Conservation (phyloP, 2,329 filamentous ascomycete genomes). For the Pseudogymnoascus sp. region DNA sequence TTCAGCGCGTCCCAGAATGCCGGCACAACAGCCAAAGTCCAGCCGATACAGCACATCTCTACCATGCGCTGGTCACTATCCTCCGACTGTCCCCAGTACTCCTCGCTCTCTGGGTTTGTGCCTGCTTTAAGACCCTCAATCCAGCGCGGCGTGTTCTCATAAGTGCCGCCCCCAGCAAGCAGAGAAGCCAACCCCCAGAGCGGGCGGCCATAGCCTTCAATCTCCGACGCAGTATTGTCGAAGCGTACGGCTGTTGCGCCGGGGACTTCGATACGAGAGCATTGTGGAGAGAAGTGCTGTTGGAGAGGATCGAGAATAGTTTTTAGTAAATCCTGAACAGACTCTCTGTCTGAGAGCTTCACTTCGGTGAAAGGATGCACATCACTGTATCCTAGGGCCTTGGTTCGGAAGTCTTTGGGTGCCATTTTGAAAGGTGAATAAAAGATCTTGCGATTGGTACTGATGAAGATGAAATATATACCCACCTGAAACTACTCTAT, state of each 20-base stretch:
- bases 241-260: slow-evolving; percentile 68
- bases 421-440: not conserved
- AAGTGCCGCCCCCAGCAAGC: slow-evolving; percentile 58
- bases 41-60: slow-evolving; percentile 74
- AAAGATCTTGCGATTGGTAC: not conserved
- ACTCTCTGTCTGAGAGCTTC: slow-evolving; percentile 40
- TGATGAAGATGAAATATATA: not conserved
- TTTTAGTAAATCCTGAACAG: slow-evolving; percentile 51
- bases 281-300: slow-evolving; percentile 60
- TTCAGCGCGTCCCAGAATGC: slow-evolving; percentile 46
- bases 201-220: slow-evolving; percentile 67
- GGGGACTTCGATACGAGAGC: slow-evolving; percentile 56
- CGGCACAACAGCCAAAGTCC: slow-evolving; percentile 58
- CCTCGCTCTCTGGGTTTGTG: slow-evolving; percentile 58
- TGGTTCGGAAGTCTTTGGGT: not conserved
- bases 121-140: slow-evolving; percentile 62
- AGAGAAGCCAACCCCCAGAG: slow-evolving; percentile 67
- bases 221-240: slow-evolving; percentile 66
- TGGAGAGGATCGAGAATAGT: slow-evolving; percentile 62
- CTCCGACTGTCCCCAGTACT: slow-evolving; percentile 70
- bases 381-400: slow-evolving; percentile 40
- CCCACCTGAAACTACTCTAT: slow-evolving; percentile 2
- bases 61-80: slow-evolving; percentile 79
- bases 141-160: slow-evolving; percentile 56
- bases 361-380: slow-evolving; percentile 49